Percentiles rank a stretch among this genome's conserved stretches.
These are phyloP conservation scores for Russula sp. DNA, from an alignment of 768 basidiomycete genomes.

Conservation along the genomic window DNA sequence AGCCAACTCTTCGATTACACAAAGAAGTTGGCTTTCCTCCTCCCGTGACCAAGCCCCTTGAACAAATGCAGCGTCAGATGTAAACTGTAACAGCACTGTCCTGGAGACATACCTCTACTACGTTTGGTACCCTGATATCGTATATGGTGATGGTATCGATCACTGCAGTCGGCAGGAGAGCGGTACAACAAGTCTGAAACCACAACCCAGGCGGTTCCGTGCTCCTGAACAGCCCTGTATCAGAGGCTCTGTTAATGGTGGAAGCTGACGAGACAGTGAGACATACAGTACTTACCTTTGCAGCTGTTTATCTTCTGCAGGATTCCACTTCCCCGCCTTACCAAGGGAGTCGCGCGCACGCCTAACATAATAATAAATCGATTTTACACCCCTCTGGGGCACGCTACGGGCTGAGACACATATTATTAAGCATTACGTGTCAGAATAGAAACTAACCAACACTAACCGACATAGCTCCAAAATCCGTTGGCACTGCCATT, in stretches of 20 bases:
- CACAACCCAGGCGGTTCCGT: too few species aligned
- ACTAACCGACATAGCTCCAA: neutral
- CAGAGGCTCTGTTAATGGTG: neutral
- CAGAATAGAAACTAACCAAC: neutral
- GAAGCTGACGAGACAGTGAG: neutral
- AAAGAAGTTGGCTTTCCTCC: conserved; percentile 2
- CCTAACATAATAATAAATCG: neutral
- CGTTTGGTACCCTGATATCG: neutral
- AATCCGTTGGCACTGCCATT: neutral
- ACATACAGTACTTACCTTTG: neutral
- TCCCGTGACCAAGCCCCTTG: neutral
- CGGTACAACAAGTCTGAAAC: too few species aligned
- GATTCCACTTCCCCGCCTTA: neutral
- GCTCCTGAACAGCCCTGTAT: neutral
- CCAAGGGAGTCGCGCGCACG: neutral
- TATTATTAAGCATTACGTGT: neutral
- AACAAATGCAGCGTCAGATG: neutral
- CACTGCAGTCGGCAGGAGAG: too few species aligned
- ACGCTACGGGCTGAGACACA: neutral
- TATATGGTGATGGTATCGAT: too few species aligned
- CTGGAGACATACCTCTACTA: neutral
- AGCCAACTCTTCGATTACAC: neutral
- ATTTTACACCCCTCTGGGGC: conserved; percentile 5
- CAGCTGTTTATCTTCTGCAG: neutral
- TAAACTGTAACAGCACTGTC: neutral